Evolutionary conservation across 345 rosid genomes (phyloP).

Genomic region (Salix viminalis): DNA sequence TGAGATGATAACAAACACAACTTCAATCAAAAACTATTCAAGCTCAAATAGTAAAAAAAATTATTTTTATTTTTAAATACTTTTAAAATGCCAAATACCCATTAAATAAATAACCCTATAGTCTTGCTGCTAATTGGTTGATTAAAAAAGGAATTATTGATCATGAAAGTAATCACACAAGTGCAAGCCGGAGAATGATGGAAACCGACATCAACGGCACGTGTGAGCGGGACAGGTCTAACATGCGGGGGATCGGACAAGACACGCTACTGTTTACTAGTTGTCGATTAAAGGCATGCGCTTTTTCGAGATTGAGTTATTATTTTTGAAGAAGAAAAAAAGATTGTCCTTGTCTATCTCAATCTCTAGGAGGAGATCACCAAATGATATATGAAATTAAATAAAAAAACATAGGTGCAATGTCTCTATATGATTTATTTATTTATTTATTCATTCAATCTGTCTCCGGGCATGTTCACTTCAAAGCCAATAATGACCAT

Average conservation of each 20-base stretch:
- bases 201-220: neutral
- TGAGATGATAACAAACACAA: neutral
- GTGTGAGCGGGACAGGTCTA: constrained; percentile 2
- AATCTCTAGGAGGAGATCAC: neutral
- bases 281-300: constrained; percentile 3
- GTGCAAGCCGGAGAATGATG: neutral
- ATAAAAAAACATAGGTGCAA: neutral
- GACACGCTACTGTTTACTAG: neutral
- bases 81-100: no score
- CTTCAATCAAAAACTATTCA: neutral
- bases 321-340: neutral
- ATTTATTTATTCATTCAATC: neutral
- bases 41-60: neutral
- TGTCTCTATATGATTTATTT: no score
- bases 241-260: neutral
- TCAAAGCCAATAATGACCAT: neutral
- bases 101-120: no score
- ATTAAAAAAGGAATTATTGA: no score
- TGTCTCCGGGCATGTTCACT: neutral
- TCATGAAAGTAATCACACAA: no score
- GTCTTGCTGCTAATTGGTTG: no score
- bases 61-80: no score
- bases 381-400: no score
- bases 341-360: neutral
- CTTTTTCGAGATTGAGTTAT: constrained; percentile 7